Percentiles rank a stretch among this genome's conserved stretches.
phyloP scores from a whole-genome alignment of 257 asterid genomes.

The Jaltomata sinuosa region DNA sequence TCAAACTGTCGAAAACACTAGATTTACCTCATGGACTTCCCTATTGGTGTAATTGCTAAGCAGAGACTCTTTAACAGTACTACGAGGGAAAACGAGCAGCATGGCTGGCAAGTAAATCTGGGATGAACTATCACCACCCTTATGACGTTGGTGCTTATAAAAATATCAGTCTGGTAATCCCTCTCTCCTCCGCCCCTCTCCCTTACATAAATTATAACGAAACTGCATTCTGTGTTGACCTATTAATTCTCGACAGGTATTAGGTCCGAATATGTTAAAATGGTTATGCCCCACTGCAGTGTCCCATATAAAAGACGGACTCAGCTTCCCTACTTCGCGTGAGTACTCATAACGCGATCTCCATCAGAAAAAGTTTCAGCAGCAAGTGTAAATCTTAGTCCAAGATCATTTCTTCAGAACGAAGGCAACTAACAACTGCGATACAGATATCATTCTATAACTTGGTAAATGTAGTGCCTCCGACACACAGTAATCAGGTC shows the following conservation, averaged over 20 bases:
- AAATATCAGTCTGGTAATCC: slow-evolving; percentile 48
- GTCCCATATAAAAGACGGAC: slow-evolving; percentile 78
- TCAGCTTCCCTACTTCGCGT: slow-evolving; percentile 57
- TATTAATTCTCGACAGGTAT: slow-evolving; percentile 31
- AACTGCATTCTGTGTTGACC: background rate
- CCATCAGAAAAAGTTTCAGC: background rate
- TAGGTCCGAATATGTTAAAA: slow-evolving; percentile 74
- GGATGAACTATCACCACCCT: slow-evolving; percentile 62
- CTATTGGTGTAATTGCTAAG: background rate
- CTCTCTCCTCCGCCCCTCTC: background rate
- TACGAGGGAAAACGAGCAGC: slow-evolving; percentile 70
- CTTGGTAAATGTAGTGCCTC: background rate
- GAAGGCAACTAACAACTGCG: background rate
- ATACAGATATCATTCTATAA: background rate
- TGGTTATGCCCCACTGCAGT: slow-evolving; percentile 78
- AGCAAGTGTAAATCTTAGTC: background rate
- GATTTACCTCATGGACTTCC: background rate
- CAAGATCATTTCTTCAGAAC: background rate
- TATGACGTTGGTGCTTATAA: slow-evolving; percentile 67
- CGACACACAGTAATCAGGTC: background rate
- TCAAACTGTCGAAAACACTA: background rate
- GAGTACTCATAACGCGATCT: background rate
- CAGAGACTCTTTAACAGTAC: slow-evolving; percentile 27
- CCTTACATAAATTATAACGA: background rate
- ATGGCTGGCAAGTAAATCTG: slow-evolving; percentile 94